Evolutionary conservation across 2,329 filamentous ascomycete genomes (phyloP).

Genomic region (Akanthomyces lecanii): DNA sequence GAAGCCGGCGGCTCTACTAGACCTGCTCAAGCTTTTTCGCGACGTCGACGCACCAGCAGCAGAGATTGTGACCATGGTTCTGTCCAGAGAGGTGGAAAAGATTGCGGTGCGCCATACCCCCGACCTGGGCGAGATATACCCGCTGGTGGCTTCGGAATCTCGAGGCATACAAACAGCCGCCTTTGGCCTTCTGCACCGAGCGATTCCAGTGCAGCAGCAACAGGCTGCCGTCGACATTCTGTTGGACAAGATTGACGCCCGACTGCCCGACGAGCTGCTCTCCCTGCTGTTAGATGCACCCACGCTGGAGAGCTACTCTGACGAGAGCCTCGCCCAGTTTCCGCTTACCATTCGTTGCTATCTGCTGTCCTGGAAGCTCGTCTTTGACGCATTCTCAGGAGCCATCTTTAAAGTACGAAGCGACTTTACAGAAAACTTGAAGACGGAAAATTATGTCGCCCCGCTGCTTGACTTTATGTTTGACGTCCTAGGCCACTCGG

Average conservation of each 20-base stretch:
- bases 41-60: slow-evolving; percentile 56
- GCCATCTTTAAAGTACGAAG: slow-evolving; percentile 78
- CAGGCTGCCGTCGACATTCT: slow-evolving; percentile 73
- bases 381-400: slow-evolving; percentile 79
- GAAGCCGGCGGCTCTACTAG: slow-evolving; percentile 56
- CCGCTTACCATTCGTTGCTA: slow-evolving; percentile 72
- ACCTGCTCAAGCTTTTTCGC: slow-evolving; percentile 55
- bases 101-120: slow-evolving; percentile 59
- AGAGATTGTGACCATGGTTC: slow-evolving; percentile 68
- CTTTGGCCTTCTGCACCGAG: slow-evolving; percentile 73
- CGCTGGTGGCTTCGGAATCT: slow-evolving; percentile 71
- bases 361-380: slow-evolving; percentile 80
- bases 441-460: slow-evolving; percentile 63
- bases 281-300: slow-evolving; percentile 79
- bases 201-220: slow-evolving; percentile 75
- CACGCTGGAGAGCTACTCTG: slow-evolving; percentile 61
- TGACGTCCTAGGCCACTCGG: slow-evolving; percentile 76
- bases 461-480: slow-evolving; percentile 76
- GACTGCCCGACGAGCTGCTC: slow-evolving; percentile 77
- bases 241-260: slow-evolving; percentile 67
- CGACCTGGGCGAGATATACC: slow-evolving; percentile 66
- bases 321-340: slow-evolving; percentile 63
- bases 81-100: slow-evolving; percentile 64
- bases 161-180: slow-evolving; percentile 72
- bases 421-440: slow-evolving; percentile 76